Evolutionary conservation across 306 rosid species (phyloP).

Genomic region (Vigna radiata): DNA sequence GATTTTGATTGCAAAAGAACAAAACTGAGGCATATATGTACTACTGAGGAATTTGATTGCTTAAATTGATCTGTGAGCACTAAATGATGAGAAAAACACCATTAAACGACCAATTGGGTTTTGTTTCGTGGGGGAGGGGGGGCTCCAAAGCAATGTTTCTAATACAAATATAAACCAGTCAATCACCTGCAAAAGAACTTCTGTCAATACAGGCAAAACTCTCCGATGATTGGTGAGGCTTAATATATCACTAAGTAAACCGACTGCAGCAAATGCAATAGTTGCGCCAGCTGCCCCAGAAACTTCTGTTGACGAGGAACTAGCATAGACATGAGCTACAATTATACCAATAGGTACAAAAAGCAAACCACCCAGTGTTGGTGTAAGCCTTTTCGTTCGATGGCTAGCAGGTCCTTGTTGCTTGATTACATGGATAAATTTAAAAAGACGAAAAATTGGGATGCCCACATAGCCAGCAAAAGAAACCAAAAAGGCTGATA

Average conservation of each 20-base stretch:
- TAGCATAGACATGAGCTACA: conserved; percentile 66
- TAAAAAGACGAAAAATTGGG: conserved; percentile 69
- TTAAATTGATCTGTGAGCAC: conserved; percentile 14
- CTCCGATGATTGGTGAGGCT: conserved; percentile 61
- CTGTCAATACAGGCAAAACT: conserved; percentile 66
- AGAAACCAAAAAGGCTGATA: conserved; percentile 75
- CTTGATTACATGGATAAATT: conserved; percentile 66
- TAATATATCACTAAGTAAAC: conserved; percentile 75
- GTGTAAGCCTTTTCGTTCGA: conserved; percentile 62
- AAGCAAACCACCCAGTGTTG: conserved; percentile 93
- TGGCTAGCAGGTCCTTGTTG: conserved; percentile 64
- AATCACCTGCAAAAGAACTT: conserved; percentile 72
- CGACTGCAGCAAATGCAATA: conserved; percentile 87
- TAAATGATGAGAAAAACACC: conserved; percentile 5
- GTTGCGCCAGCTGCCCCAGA: conserved; percentile 75
- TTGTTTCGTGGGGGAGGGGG: neutral
- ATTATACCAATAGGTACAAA: conserved; percentile 79
- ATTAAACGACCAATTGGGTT: neutral
- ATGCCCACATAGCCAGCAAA: conserved; percentile 86
- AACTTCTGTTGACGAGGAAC: conserved; percentile 76
- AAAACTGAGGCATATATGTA: neutral
- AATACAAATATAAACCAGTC: conserved; percentile 32
- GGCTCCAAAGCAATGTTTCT: conserved; percentile 34
- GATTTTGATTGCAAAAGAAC: conserved; percentile 33
- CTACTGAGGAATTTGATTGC: conserved; percentile 20